Conservation (phyloP, 192 early-diverging fungal species). For the Obelidium mucronatum region DNA sequence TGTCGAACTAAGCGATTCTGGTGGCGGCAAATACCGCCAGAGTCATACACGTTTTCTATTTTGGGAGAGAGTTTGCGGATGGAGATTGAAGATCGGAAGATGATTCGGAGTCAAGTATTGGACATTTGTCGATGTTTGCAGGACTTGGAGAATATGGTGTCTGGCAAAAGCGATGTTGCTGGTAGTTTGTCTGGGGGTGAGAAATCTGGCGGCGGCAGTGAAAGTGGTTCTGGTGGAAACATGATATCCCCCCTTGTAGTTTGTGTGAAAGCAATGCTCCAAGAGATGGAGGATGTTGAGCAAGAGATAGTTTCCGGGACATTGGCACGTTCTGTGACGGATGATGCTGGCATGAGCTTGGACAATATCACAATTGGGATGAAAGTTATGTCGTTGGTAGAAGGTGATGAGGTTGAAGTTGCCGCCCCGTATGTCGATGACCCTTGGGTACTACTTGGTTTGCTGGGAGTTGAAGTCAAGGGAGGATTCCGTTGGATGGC, state of each 20-base stretch:
- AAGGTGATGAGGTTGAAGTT: not conserved
- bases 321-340: no score
- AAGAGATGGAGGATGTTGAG: conserved; percentile 11
- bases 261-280: not conserved
- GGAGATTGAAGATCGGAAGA: not conserved
- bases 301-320: not conserved
- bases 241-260: not conserved
- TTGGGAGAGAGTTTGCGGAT: not conserved
- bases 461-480: conserved; percentile 7
- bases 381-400: conserved; percentile 12
- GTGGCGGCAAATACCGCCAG: not conserved
- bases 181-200: not conserved
- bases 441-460: conserved; percentile 14
- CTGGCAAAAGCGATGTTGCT: not conserved
- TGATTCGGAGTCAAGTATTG: conserved; percentile 14
- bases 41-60: not conserved
- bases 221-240: not conserved
- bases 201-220: not conserved
- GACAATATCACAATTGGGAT: not conserved
- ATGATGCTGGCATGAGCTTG: not conserved
- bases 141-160: conserved; percentile 7
- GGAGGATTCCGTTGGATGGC: conserved; percentile 3
- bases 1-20: not conserved
- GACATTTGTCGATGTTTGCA: conserved; percentile 16
- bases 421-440: not conserved